Conservation (phyloP, 192 early-diverging fungal species). For the Backusella macrospora region DNA sequence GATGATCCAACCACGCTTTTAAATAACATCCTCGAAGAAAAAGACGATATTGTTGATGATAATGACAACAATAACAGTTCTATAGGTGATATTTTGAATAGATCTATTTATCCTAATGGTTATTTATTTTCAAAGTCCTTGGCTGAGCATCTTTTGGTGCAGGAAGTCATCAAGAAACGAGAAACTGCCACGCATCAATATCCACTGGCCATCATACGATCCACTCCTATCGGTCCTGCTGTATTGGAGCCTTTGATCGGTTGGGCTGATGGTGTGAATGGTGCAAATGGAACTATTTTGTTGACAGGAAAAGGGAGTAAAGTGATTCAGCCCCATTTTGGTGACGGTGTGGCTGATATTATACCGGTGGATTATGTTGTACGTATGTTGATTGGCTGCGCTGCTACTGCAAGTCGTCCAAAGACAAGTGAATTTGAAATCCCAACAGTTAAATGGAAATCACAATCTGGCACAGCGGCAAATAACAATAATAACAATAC, state of each 20-base stretch:
- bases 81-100: neutral
- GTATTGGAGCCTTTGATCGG: conserved; percentile 38
- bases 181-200: conserved; percentile 21
- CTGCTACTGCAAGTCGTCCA: neutral
- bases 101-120: conserved; percentile 42
- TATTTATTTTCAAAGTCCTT: conserved; percentile 52
- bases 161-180: conserved; percentile 33
- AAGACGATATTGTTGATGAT: neutral
- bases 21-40: neutral
- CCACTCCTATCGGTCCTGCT: conserved; percentile 32
- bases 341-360: conserved; percentile 36
- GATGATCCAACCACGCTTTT: conserved; percentile 25
- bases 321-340: conserved; percentile 32
- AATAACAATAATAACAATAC: neutral
- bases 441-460: conserved; percentile 9
- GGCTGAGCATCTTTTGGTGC: conserved; percentile 48
- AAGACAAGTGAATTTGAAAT: neutral
- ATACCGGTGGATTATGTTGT: conserved; percentile 41
- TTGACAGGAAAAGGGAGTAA: conserved; percentile 35
- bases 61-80: neutral
- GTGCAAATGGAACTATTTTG: conserved; percentile 33
- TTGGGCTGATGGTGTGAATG: conserved; percentile 45
- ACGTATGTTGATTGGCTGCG: conserved; percentile 34
- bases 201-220: conserved; percentile 38
- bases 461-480: neutral